These are phyloP conservation scores for Coniochaeta sp. DNA, from an alignment of 2,329 filamentous ascomycete genomes.

Conservation along the genomic window DNA sequence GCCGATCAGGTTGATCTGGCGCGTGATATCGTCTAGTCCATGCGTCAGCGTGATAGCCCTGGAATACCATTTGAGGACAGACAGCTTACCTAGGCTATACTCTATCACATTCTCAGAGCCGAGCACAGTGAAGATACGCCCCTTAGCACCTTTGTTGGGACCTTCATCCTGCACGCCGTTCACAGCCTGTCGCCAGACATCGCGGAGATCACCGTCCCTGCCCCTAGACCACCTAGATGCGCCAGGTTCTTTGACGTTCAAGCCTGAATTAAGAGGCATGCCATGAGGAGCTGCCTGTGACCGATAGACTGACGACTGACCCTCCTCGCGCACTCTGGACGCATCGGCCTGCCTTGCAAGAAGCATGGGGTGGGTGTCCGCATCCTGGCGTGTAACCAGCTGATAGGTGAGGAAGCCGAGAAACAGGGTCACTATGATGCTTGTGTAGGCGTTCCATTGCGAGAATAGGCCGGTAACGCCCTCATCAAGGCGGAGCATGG, in stretches of 20 bases:
- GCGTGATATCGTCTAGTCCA: constrained; percentile 59
- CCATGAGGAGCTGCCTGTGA: constrained; percentile 81
- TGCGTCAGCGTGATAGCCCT: neutral
- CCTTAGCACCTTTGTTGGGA: constrained; percentile 50
- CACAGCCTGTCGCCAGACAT: constrained; percentile 76
- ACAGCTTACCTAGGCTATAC: constrained; percentile 51
- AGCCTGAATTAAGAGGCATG: constrained; percentile 67
- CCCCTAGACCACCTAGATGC: constrained; percentile 78
- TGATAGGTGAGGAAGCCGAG: constrained; percentile 63
- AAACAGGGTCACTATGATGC: constrained; percentile 60
- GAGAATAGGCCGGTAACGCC: constrained; percentile 61
- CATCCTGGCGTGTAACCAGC: constrained; percentile 64
- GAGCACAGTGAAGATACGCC: constrained; percentile 70
- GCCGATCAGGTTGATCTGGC: constrained; percentile 83
- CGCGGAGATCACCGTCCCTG: constrained; percentile 80
- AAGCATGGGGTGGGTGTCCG: constrained; percentile 87
- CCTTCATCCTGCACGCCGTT: constrained; percentile 59
- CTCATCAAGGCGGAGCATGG: constrained; percentile 64
- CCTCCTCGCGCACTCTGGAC: constrained; percentile 71
- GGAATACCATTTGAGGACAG: neutral
- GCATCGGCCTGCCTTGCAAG: constrained; percentile 77
- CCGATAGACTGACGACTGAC: constrained; percentile 80
- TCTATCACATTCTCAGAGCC: constrained; percentile 70
- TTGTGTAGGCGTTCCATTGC: constrained; percentile 80
- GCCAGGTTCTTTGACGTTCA: constrained; percentile 75